These are phyloP conservation scores for Fonsecaea pedrosoi DNA, from an alignment of 2,329 filamentous ascomycete species.

Conservation along the genomic window DNA sequence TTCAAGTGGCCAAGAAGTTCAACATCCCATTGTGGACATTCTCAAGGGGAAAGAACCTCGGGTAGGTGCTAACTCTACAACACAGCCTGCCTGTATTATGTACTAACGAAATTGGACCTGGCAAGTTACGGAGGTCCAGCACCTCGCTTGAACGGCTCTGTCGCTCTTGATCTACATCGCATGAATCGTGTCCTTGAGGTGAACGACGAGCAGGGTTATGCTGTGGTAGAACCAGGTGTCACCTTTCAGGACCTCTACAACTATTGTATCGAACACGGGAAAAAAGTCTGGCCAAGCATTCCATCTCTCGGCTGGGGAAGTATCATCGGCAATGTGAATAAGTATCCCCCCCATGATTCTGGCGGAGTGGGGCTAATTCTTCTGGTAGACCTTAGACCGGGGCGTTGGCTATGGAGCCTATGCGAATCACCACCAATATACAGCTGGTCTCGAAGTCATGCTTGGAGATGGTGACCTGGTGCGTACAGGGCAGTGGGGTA, in stretches of 20 bases:
- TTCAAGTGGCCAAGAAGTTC: no score
- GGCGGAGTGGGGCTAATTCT: no score
- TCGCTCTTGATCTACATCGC: constrained; percentile 52
- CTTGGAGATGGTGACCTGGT: constrained; percentile 48
- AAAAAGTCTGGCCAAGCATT: constrained; percentile 56
- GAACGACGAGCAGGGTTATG: constrained; percentile 43
- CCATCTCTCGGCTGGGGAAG: constrained; percentile 58
- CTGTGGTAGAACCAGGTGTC: constrained; percentile 51
- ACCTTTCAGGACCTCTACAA: constrained; percentile 54
- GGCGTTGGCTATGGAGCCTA: constrained; percentile 45
- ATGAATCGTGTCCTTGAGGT: constrained; percentile 45
- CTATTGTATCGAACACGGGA: constrained; percentile 45
- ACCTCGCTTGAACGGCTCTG: constrained; percentile 51
- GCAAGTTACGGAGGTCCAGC: constrained; percentile 57
- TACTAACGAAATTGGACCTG: no score
- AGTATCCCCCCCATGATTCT: no score
- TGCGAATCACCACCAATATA: constrained; percentile 54
- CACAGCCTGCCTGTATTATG: no score
- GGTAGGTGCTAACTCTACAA: no score
- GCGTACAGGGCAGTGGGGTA: constrained; percentile 50
- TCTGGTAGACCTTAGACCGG: constrained; percentile 48
- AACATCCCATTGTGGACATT: no score
- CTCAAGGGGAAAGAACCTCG: no score
- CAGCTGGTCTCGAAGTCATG: constrained; percentile 53
- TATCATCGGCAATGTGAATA: constrained; percentile 40